Evolutionary conservation across 1,284 basidiomycete genomes (phyloP), one percentile per base, ranked within the genome.

Genomic region (Papiliotrema flavescens): DNA sequence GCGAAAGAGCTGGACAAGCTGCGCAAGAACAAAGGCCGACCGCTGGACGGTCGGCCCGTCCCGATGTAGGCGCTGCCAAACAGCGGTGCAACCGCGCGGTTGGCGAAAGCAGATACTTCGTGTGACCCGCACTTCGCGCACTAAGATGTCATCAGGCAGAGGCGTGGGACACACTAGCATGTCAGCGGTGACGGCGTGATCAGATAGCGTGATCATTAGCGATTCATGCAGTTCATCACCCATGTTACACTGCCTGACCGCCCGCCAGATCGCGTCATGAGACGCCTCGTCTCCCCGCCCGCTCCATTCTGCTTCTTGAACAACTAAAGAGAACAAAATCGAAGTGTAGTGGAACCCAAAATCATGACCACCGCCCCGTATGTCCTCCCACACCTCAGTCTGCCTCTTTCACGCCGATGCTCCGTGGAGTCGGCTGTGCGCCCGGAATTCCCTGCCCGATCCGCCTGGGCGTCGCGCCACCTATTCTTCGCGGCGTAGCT

Each of bases 1-100:
- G 73, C 74, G 22, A 70, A 66, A 58, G 61, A 70, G 53, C 61
- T 77, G 41, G 75, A 77, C 59, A 75, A 76, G 63, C 54, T 76
- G 48, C 66, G 64, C 36, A 66, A 68, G 53, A 76, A 76, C 58
- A 62, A 67, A 14, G 74, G 74, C 41, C 75, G 71, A 58, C 73
- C 73, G 2, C 60, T 74, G 23, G 69, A 76, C 54, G 72, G 73
- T 11, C 63, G 75, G 28, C 75, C 75, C 15, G 62, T 63, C 0
- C 68, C 74, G 24, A 75, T 61, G 56, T 77, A 65, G 49, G 39
- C 17, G 20, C 6, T 15, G 4, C 39, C 5, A 15, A 40, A 6
- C 6, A 11, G 28, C 28, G 28, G n/a, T n/a, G n/a, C n/a, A n/a
- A n/a, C n/a, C n/a, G n/a, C n/a, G n/a, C n/a, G n/a, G n/a, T n/a